Evolutionary conservation across 2,329 filamentous ascomycete genomes (phyloP).

Genomic region (Botrytis fabae): DNA sequence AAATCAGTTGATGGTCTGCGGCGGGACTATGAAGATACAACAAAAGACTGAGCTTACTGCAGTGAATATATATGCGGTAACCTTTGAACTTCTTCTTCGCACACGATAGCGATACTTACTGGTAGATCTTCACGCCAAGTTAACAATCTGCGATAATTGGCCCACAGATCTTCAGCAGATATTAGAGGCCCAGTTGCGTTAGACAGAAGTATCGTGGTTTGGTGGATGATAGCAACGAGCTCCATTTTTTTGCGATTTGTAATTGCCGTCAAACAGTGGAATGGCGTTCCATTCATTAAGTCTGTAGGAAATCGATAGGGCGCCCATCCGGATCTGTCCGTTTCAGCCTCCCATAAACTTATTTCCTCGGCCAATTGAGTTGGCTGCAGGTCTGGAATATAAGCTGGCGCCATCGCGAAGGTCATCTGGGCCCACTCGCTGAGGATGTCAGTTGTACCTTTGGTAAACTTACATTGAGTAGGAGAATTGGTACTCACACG

Average conservation of each 20-base stretch:
- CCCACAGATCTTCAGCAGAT: conserved; percentile 31
- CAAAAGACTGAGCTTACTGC: conserved; percentile 35
- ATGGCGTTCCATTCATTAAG: conserved; percentile 26
- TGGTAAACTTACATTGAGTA: not conserved
- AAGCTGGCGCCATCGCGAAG: conserved; percentile 33
- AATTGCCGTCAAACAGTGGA: conserved; percentile 35
- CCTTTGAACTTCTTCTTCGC: conserved; percentile 29
- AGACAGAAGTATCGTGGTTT: conserved; percentile 36
- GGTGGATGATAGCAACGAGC: conserved; percentile 36
- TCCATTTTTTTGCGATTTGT: conserved; percentile 40
- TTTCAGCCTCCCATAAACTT: conserved; percentile 19
- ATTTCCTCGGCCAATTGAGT: conserved; percentile 20
- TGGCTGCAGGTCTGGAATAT: conserved; percentile 20
- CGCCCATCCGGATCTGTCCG: conserved; percentile 35
- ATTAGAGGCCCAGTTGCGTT: conserved; percentile 26
- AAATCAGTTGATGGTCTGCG: conserved; percentile 24
- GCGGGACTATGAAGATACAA: not conserved
- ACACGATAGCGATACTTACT: conserved; percentile 30
- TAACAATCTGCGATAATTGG: conserved; percentile 36
- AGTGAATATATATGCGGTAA: conserved; percentile 41
- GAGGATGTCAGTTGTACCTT: conserved; percentile 30
- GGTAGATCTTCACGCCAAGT: conserved; percentile 39
- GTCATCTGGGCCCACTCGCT: conserved; percentile 42
- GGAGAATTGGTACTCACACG: conserved; percentile 36
- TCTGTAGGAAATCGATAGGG: conserved; percentile 33